Base-by-base conservation (phyloP, 495 filamentous ascomycete species). In the Aspergillus leporis region DNA sequence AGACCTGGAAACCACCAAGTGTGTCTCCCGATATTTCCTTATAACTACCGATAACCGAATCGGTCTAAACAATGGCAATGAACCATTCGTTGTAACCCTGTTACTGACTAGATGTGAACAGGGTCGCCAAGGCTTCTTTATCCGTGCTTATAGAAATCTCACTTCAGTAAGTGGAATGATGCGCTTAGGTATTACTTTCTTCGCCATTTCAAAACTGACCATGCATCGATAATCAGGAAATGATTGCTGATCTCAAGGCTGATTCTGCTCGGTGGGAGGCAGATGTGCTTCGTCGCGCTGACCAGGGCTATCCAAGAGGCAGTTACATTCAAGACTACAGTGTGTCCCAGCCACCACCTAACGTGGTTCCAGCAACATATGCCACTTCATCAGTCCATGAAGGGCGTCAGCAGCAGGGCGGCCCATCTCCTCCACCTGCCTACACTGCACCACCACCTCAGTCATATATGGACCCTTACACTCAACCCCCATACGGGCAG, bases 71-170 rank as follows among this genome's bases (percentile, higher is more conserved):
- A 47, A 52, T 34, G 46, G 38, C 16, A 49, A 43, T 54, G 18
- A 40, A 46, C n/a, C 53, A 28, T 32, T 53, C 49, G 8, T 43
- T 47, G 40, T 47, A 50, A 19, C 36, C 36, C 59, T 32, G 25
- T 61, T 58, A 76, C 74, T 78, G 62, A 78, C 73, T 61, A 38
- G 31, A 60, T 48, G 41, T 49, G 66, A 68, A 75, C 77, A 87
- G 87, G 87, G 76, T 72, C 83, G 81, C 58, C 78, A 84, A 58
- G 91, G 91, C 58, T 96, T 89, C 73, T 91, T 87, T 76, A 91
- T 96, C 71, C 91, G 87, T 55, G 91, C 91, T 36, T 94, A 93
- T 72, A 87, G 91, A 60, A 92, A 90, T 69, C 77, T 96, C 58
- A 96, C 91, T 64, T 86, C 88, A 66, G 91, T 93, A 85, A 82